A percentile compares a stretch with the other conserved stretches of the same genome.
Conservation (phyloP, 139 green algal genomes). For the Volvox africanus region DNA sequence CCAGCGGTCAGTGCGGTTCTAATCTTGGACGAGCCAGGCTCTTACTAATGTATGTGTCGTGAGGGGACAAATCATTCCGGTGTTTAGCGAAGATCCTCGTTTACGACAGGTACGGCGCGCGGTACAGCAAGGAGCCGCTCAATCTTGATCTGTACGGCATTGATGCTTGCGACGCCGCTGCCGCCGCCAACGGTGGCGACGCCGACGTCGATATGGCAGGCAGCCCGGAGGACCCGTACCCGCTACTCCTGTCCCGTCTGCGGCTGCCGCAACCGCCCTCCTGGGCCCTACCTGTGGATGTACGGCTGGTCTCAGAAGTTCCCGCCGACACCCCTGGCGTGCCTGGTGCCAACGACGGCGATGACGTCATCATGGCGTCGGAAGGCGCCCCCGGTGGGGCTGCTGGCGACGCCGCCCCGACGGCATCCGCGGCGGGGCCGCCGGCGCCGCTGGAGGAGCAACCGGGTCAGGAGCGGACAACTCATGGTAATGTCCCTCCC, state of each 20-base stretch:
- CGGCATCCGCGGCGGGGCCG: neutral
- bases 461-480: neutral
- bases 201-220: neutral
- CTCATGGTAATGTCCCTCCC: neutral
- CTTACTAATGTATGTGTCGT: neutral
- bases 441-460: neutral
- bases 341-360: neutral
- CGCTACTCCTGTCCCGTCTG: conserved; percentile 23
- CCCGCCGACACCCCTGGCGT: neutral
- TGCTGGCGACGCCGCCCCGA: neutral
- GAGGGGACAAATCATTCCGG: neutral
- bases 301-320: neutral
- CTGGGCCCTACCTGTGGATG: conserved; percentile 52
- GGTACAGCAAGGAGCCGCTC: conserved; percentile 54
- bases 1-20: no score
- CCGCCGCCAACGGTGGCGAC: neutral
- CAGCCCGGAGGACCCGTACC: neutral
- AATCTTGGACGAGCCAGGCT: no score
- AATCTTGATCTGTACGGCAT: neutral
- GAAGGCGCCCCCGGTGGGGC: no score
- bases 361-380: neutral
- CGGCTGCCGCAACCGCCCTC: conserved; percentile 31
- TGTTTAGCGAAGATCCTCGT: neutral
- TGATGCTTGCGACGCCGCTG: neutral
- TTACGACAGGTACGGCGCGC: conserved; percentile 64